These are phyloP conservation scores for Albophoma yamanashiensis DNA, from an alignment of 2,329 filamentous ascomycete species.

Conservation along the genomic window DNA sequence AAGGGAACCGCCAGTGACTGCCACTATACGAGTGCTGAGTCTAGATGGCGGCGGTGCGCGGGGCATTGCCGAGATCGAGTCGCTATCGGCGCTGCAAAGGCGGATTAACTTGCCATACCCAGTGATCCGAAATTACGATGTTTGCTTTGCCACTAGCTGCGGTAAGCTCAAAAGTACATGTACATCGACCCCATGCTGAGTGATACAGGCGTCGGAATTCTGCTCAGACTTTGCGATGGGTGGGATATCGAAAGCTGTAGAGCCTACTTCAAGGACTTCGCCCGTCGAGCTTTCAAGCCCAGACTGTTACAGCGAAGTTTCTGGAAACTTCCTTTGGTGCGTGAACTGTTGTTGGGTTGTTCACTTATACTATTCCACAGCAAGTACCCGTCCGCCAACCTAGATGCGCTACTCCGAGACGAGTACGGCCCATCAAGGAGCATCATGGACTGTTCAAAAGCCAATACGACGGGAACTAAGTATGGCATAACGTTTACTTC, in stretches of 20 bases:
- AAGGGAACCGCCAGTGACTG: neutral
- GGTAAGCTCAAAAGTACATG: neutral
- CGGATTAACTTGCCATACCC: neutral
- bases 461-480: constrained; percentile 4
- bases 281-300: neutral
- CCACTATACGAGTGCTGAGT: neutral
- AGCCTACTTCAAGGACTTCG: neutral
- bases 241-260: neutral
- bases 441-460: neutral
- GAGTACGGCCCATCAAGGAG: neutral
- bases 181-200: too few species aligned
- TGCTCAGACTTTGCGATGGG: neutral
- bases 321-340: neutral
- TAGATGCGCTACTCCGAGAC: neutral
- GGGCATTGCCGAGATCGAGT: neutral
- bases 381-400: neutral
- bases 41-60: neutral
- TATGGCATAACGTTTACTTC: constrained; percentile 8
- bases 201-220: neutral
- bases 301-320: neutral
- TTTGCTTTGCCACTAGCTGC: neutral
- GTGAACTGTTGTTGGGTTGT: neutral
- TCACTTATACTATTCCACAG: neutral
- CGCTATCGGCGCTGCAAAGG: neutral
- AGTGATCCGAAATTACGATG: neutral